Evolutionary conservation across 2,329 filamentous ascomycete genomes (phyloP).

Genomic region (Phaeosphaeria sp.): DNA sequence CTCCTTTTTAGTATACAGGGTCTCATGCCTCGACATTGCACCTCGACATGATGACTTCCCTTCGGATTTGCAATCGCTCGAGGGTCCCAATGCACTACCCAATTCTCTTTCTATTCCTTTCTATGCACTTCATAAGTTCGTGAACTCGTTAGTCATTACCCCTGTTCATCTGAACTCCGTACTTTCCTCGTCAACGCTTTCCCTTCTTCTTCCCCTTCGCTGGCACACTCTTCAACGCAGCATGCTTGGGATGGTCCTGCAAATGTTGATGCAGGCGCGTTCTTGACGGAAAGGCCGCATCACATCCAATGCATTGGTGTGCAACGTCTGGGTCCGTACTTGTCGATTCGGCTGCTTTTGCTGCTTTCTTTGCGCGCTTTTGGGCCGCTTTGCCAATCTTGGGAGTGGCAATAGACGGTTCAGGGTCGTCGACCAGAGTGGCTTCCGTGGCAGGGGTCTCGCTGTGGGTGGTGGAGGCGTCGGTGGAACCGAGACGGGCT

Average conservation of each 20-base stretch:
- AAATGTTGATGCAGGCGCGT: slow-evolving; percentile 78
- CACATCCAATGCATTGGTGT: slow-evolving; percentile 79
- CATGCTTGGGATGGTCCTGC: slow-evolving; percentile 66
- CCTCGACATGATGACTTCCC: too few species aligned
- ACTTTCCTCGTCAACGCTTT: neutral
- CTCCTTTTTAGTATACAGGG: too few species aligned
- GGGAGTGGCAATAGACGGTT: slow-evolving; percentile 18
- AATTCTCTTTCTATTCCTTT: too few species aligned
- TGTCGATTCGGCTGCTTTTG: slow-evolving; percentile 44
- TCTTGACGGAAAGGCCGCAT: slow-evolving; percentile 76
- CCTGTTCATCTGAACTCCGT: too few species aligned
- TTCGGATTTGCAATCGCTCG: too few species aligned
- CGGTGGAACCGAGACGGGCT: slow-evolving; percentile 34
- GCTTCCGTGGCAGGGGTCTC: neutral
- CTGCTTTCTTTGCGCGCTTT: slow-evolving; percentile 55
- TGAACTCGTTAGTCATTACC: too few species aligned
- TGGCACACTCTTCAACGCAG: slow-evolving; percentile 52
- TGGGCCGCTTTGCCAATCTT: slow-evolving; percentile 58
- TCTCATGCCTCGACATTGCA: too few species aligned
- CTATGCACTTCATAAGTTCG: too few species aligned
- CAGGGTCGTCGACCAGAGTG: neutral
- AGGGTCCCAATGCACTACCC: too few species aligned
- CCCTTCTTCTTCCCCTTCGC: slow-evolving; percentile 33
- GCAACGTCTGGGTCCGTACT: slow-evolving; percentile 43
- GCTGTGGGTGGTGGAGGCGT: slow-evolving; percentile 8